Evolutionary conservation across 2,329 filamentous ascomycete genomes (phyloP).

Genomic region (Penicillium concentricum): DNA sequence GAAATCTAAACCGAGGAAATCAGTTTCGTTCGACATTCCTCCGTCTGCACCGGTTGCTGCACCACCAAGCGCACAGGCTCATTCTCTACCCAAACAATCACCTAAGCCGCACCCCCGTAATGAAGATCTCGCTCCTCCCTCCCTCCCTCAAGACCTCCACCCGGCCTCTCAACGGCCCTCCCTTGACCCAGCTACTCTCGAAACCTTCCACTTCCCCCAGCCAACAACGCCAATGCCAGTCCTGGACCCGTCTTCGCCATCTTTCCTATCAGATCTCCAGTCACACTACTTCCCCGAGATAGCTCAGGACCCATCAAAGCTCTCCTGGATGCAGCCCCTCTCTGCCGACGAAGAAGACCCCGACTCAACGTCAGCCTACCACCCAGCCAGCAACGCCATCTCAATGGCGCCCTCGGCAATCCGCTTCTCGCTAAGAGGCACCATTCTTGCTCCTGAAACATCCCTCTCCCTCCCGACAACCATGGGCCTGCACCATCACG

Average conservation of each 20-base stretch:
- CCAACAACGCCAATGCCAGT: slow-evolving; percentile 58
- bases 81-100: slow-evolving; percentile 6
- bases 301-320: slow-evolving; percentile 76
- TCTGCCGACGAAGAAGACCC: slow-evolving; percentile 61
- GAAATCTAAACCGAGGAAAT: slow-evolving; percentile 27
- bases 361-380: slow-evolving; percentile 74
- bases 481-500: slow-evolving; percentile 88
- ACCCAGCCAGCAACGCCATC: slow-evolving; percentile 71
- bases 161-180: slow-evolving; percentile 41
- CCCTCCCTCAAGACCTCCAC: slow-evolving; percentile 39
- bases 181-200: slow-evolving; percentile 25
- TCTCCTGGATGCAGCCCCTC: slow-evolving; percentile 85
- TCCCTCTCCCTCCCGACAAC: slow-evolving; percentile 72
- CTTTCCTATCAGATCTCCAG: slow-evolving; percentile 83
- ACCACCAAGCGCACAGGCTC: slow-evolving; percentile 9
- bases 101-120: slow-evolving; percentile 13
- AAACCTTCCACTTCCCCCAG: slow-evolving; percentile 46
- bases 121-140: slow-evolving; percentile 38
- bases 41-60: slow-evolving; percentile 1
- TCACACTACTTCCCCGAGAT: slow-evolving; percentile 90
- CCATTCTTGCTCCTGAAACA: slow-evolving; percentile 72
- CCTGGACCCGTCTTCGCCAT: slow-evolving; percentile 77
- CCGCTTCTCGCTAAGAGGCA: slow-evolving; percentile 84
- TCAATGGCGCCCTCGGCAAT: slow-evolving; percentile 65
- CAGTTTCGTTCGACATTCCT: slow-evolving; percentile 30